phyloP scores from a whole-genome alignment of 176 grass and related monocot species.

The Poa annua region DNA sequence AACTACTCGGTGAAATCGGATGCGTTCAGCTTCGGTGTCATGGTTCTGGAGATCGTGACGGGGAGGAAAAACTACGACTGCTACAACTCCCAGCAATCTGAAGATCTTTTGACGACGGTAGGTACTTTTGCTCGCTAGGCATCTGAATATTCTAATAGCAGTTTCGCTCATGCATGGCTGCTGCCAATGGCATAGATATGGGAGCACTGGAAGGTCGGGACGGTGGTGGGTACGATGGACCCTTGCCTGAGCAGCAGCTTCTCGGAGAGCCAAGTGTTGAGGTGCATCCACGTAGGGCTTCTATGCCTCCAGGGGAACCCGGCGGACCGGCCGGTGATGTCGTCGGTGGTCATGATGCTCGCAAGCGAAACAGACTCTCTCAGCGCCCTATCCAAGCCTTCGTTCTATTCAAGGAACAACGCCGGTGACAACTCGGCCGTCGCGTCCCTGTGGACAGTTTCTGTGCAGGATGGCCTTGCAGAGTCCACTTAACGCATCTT shows the following conservation, averaged over 20 bases:
- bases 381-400: background rate
- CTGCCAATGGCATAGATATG: constrained; percentile 31
- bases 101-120: constrained; percentile 45
- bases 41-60: constrained; percentile 59
- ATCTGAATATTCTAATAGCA: background rate
- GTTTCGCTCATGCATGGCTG: background rate
- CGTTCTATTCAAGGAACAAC: background rate
- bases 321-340: constrained; percentile 36
- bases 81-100: background rate
- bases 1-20: constrained; percentile 29
- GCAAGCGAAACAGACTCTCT: background rate
- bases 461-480: background rate
- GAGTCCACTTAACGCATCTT: background rate
- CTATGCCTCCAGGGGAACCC: constrained; percentile 49
- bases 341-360: constrained; percentile 27
- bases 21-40: constrained; percentile 60
- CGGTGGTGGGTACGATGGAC: constrained; percentile 18
- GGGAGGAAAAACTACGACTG: constrained; percentile 44
- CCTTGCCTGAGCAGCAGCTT: background rate
- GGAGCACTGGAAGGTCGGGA: constrained; percentile 36
- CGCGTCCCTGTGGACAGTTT: background rate
- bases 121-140: background rate
- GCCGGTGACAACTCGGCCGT: background rate
- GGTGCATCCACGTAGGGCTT: constrained; percentile 35
- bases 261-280: constrained; percentile 13